A percentile compares a stretch with the other conserved stretches of the same genome.
Evolutionary conservation across 306 rosid species (phyloP).

Genomic region (Glycine tomentella): DNA sequence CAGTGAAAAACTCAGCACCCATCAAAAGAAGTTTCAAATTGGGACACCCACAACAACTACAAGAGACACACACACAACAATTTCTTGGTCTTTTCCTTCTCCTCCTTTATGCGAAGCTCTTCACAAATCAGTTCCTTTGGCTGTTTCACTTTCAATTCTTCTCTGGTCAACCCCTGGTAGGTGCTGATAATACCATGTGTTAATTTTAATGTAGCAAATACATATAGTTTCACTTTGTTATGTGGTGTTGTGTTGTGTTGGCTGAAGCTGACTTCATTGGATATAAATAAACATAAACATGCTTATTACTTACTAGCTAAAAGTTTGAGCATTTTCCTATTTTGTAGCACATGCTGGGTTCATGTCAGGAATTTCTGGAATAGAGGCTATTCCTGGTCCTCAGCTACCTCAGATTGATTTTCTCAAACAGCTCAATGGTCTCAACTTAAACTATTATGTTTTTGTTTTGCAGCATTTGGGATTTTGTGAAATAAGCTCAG

Average conservation of each 20-base stretch:
- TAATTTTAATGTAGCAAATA: not conserved
- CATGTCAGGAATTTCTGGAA: constrained; percentile 82
- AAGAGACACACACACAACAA: constrained; percentile 13
- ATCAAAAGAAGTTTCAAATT: constrained; percentile 45
- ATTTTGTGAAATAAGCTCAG: constrained; percentile 38
- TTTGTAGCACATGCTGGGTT: constrained; percentile 86
- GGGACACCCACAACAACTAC: not conserved
- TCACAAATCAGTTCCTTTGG: constrained; percentile 71
- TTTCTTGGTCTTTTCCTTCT: constrained; percentile 40
- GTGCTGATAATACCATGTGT: not conserved
- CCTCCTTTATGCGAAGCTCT: constrained; percentile 51
- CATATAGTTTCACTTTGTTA: not conserved
- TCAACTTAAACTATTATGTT: constrained; percentile 16
- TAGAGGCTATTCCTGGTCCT: constrained; percentile 94
- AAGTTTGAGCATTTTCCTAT: constrained; percentile 30
- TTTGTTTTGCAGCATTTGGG: constrained; percentile 14
- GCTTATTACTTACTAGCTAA: not conserved
- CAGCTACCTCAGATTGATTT: constrained; percentile 85
- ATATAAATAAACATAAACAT: not conserved
- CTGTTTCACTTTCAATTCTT: constrained; percentile 78
- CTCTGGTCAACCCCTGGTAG: constrained; percentile 80
- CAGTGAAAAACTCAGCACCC: constrained; percentile 44
- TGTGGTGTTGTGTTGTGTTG: too few relatives aligned
- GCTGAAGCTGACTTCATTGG: not conserved
- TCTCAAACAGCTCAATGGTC: constrained; percentile 75